phyloP scores from a whole-genome alignment of 1,139 yeast genomes.

The Pichia sp. region DNA sequence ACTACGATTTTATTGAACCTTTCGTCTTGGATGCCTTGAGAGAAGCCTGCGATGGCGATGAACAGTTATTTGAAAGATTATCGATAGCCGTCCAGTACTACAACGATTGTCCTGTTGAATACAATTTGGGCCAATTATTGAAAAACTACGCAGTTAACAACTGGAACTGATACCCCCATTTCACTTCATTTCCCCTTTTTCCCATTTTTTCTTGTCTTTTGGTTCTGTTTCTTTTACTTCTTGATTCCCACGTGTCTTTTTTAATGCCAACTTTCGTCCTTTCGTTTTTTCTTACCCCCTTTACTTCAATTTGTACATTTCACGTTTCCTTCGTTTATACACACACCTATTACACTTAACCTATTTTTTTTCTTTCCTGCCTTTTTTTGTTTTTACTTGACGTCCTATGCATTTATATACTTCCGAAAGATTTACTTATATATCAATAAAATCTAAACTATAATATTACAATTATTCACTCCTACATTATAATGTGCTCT shows the following conservation, averaged over 20 bases:
- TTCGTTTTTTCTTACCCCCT: not conserved
- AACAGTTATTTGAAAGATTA: slow-evolving; percentile 27
- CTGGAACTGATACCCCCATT: slow-evolving; percentile 28
- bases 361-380: not conserved
- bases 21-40: slow-evolving; percentile 58
- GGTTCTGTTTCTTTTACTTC: not conserved
- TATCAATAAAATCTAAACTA: not conserved
- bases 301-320: not conserved
- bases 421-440: not conserved
- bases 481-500: not conserved
- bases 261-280: not conserved
- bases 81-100: slow-evolving; percentile 24
- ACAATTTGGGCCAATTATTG: slow-evolving; percentile 45
- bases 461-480: too few species aligned
- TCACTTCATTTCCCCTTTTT: not conserved
- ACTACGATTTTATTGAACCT: slow-evolving; percentile 67
- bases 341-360: not conserved
- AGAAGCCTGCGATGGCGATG: slow-evolving; percentile 26
- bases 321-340: not conserved
- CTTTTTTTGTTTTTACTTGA: not conserved
- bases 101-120: slow-evolving; percentile 44
- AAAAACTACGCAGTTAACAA: slow-evolving; percentile 37
- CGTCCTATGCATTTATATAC: not conserved
- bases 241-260: not conserved
- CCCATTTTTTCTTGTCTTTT: not conserved